phyloP scores from a whole-genome alignment of 495 filamentous ascomycete species.

The Talaromyces stipitatus region DNA sequence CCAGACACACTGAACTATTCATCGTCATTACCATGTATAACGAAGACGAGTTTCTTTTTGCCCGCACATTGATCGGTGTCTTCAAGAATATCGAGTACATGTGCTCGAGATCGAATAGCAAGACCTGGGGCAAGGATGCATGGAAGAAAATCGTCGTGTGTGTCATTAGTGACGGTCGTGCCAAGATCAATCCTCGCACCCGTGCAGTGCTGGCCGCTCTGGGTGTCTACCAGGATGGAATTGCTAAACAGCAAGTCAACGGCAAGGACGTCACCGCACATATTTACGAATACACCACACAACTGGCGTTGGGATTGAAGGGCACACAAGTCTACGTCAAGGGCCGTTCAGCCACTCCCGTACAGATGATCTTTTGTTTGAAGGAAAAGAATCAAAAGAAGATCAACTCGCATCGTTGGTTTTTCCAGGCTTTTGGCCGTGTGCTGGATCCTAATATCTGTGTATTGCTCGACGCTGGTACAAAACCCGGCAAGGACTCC shows the following conservation, averaged over 20 bases:
- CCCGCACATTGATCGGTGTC: conserved; percentile 93
- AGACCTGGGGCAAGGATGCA: conserved; percentile 96
- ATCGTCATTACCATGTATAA: conserved; percentile 99
- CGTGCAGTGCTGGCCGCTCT: conserved; percentile 84
- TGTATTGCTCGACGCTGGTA: conserved; percentile 93
- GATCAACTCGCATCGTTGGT: conserved; percentile 99
- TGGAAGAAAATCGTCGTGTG: conserved; percentile 99
- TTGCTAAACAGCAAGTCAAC: conserved; percentile 97
- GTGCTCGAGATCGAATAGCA: conserved; percentile 82
- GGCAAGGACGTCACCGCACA: conserved; percentile 95
- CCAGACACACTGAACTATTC: conserved; percentile 91
- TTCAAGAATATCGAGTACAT: conserved; percentile 98
- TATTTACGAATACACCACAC: conserved; percentile 98
- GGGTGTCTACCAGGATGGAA: conserved; percentile 96
- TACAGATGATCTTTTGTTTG: conserved; percentile 96
- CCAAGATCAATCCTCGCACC: conserved; percentile 93
- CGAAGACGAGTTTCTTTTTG: conserved; percentile 94
- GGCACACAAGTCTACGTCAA: conserved; percentile 80
- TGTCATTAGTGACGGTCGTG: conserved; percentile 95
- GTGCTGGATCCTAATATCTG: conserved; percentile 95
- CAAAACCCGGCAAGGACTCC: conserved; percentile 82
- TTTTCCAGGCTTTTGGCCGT: conserved; percentile 94
- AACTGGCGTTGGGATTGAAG: conserved; percentile 80
- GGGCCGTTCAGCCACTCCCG: conserved; percentile 64
- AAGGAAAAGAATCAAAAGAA: conserved; percentile 99